Conservation (phyloP, 2,329 filamentous ascomycete species). For the Botrytis fragariae region DNA sequence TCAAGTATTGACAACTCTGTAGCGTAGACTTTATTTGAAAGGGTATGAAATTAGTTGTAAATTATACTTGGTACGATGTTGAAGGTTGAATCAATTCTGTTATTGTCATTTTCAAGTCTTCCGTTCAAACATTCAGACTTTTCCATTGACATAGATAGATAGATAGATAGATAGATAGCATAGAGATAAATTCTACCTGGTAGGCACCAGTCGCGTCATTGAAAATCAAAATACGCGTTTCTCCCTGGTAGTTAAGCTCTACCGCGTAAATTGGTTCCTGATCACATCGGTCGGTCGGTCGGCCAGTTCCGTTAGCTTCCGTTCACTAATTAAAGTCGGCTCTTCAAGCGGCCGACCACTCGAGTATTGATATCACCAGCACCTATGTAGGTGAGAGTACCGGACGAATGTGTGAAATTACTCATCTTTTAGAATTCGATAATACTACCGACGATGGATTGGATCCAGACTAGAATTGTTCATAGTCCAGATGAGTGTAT, state of each 20-base stretch:
- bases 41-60: no score
- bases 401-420: neutral
- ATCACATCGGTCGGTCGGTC: no score
- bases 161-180: neutral
- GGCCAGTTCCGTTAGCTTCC: neutral
- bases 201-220: constrained; percentile 2
- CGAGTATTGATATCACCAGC: neutral
- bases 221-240: constrained; percentile 3
- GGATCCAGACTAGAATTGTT: neutral
- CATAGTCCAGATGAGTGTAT: no score
- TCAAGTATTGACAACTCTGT: neutral
- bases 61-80: neutral
- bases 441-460: neutral
- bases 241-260: neutral
- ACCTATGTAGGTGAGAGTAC: neutral
- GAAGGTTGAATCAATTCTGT: neutral
- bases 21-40: neutral
- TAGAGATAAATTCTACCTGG: neutral
- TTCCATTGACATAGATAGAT: neutral
- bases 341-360: neutral
- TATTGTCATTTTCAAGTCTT: neutral
- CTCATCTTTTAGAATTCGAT: neutral
- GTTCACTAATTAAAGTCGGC: neutral
- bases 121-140: neutral
- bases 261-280: constrained; percentile 1